A percentile compares a stretch with the other conserved stretches of the same genome.
These are phyloP conservation scores for Hagleromyces aurorensis DNA, from an alignment of 805 yeast genomes.

Conservation along the genomic window DNA sequence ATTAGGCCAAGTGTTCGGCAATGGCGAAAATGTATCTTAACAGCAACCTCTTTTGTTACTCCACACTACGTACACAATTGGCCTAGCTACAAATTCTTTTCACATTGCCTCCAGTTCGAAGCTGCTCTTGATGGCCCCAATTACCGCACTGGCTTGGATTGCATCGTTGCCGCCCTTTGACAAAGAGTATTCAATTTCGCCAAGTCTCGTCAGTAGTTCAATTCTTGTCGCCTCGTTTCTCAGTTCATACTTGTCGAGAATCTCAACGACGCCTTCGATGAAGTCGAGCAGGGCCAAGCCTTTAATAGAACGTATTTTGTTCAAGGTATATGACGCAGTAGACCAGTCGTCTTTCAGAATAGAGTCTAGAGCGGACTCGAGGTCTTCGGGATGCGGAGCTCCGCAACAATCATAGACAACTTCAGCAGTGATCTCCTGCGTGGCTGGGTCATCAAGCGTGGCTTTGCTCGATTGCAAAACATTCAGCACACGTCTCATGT, in stretches of 20 bases:
- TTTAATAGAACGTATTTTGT: constrained; percentile 54
- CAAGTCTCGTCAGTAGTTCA: constrained; percentile 57
- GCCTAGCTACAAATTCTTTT: too few species aligned
- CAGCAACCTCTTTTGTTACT: too few species aligned
- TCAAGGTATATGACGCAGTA: constrained; percentile 59
- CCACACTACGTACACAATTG: too few species aligned
- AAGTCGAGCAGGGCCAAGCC: constrained; percentile 90
- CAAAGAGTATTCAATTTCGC: constrained; percentile 86
- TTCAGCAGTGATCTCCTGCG: constrained; percentile 53
- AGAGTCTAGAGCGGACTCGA: constrained; percentile 66
- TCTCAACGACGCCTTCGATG: constrained; percentile 64
- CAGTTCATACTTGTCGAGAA: constrained; percentile 62
- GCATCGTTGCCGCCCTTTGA: constrained; percentile 89
- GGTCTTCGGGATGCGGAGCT: constrained; percentile 84
- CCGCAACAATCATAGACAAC: constrained; percentile 94
- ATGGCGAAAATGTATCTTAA: too few species aligned
- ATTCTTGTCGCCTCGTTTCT: constrained; percentile 49
- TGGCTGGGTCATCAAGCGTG: constrained; percentile 43
- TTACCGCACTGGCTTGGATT: constrained; percentile 81
- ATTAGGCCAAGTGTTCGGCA: too few species aligned
- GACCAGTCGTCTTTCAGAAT: constrained; percentile 86
- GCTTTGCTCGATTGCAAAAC: constrained; percentile 92
- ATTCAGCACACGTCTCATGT: constrained; percentile 91
- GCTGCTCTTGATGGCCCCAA: constrained; percentile 67
- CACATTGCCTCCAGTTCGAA: constrained; percentile 30